Conservation (phyloP, 805 yeast genomes). For the Candida michaelii region DNA sequence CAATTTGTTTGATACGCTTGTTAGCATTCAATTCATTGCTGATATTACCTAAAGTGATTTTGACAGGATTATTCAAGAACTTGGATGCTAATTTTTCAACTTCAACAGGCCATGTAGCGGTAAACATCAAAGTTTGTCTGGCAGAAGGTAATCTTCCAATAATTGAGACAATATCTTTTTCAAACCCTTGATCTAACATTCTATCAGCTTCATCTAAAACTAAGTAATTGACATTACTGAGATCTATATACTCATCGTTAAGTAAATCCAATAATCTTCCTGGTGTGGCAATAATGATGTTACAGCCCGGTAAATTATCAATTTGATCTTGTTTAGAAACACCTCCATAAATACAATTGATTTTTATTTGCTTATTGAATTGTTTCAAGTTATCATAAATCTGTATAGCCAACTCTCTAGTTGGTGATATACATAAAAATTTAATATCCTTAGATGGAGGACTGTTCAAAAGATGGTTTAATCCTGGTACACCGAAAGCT, state of each 20-base stretch:
- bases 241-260: conserved; percentile 79
- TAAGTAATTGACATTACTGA: conserved; percentile 67
- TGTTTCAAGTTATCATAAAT: conserved; percentile 78
- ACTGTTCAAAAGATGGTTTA: conserved; percentile 57
- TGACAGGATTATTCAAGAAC: conserved; percentile 83
- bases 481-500: conserved; percentile 98
- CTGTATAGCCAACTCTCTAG: conserved; percentile 96
- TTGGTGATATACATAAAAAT: conserved; percentile 89
- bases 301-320: conserved; percentile 59
- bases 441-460: conserved; percentile 49
- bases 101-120: conserved; percentile 99
- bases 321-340: conserved; percentile 94
- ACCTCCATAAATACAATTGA: conserved; percentile 94
- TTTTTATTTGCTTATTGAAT: conserved; percentile 63
- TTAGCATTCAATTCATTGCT: conserved; percentile 88
- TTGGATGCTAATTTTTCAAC: conserved; percentile 88
- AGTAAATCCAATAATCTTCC: conserved; percentile 91
- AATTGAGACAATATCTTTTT: conserved; percentile 88
- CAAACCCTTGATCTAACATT: conserved; percentile 98
- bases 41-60: conserved; percentile 88
- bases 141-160: conserved; percentile 53
- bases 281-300: conserved; percentile 95
- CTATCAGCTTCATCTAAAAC: conserved; percentile 98
- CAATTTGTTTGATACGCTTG: conserved; percentile 88
- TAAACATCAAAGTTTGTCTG: conserved; percentile 95